These are phyloP conservation scores for Gracilaria vermiculophylla DNA, from an alignment of 23 red algal species.

Conservation along the genomic window DNA sequence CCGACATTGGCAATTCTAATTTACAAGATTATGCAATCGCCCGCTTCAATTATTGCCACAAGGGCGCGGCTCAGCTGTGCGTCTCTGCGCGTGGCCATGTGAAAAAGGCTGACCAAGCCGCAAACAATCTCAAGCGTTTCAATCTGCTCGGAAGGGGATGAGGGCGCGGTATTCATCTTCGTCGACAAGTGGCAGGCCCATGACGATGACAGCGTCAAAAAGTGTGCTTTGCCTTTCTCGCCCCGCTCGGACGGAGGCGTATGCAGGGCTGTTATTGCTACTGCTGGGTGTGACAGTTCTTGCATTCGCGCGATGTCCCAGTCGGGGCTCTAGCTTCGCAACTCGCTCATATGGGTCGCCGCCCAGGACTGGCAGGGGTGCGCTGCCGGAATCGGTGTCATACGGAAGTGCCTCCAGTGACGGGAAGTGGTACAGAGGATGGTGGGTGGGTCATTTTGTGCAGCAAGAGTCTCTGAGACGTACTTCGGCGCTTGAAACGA, in stretches of 20 bases:
- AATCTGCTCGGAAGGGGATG: background rate
- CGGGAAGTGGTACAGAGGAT: slow-evolving; percentile 8
- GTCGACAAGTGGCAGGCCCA: background rate
- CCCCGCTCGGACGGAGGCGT: slow-evolving; percentile 38
- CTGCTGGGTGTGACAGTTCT: slow-evolving; percentile 37
- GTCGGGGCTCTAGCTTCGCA: background rate
- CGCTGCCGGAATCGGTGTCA: slow-evolving; percentile 14
- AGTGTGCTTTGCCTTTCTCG: background rate
- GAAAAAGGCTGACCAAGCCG: background rate
- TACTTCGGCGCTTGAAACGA: slow-evolving; percentile 55
- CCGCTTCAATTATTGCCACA: slow-evolving; percentile 8
- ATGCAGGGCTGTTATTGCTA: slow-evolving; percentile 41
- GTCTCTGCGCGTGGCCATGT: background rate
- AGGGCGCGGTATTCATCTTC: background rate
- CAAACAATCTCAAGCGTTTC: background rate
- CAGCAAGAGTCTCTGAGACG: background rate
- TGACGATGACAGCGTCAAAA: background rate
- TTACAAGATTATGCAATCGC: background rate
- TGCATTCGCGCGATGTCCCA: slow-evolving; percentile 44
- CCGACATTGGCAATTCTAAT: slow-evolving; percentile 7
- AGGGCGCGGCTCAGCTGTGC: background rate
- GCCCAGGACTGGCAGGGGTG: slow-evolving; percentile 2
- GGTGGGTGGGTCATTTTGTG: slow-evolving; percentile 69
- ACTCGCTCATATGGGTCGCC: background rate
- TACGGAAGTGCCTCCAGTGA: slow-evolving; percentile 46